A percentile compares a stretch with the other conserved stretches of the same genome.
Evolutionary conservation across 371 early-diverging fungal species (phyloP).

Genomic region (Mucor mucedo): DNA sequence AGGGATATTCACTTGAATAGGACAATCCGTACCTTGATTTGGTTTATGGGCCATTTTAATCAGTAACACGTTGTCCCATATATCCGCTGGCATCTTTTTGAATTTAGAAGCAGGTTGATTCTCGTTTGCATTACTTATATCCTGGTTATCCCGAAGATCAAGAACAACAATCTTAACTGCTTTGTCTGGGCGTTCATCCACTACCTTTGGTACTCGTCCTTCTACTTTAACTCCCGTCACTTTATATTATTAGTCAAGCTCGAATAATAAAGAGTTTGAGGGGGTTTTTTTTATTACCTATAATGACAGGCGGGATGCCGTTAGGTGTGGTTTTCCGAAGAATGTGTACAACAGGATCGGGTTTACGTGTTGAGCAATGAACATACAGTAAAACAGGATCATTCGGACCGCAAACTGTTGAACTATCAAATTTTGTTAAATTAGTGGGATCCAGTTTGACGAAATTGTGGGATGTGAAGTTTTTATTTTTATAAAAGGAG

Average conservation of each 20-base stretch:
- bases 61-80: conserved; percentile 20
- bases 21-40: conserved; percentile 15
- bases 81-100: conserved; percentile 23
- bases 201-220: conserved; percentile 17
- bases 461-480: background rate
- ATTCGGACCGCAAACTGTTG: conserved; percentile 31
- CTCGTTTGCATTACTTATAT: conserved; percentile 10
- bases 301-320: conserved; percentile 44
- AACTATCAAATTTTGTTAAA: conserved; percentile 17
- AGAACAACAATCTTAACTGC: conserved; percentile 21
- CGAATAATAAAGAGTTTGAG: background rate
- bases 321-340: conserved; percentile 38
- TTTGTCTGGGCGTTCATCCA: conserved; percentile 24
- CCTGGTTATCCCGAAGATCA: conserved; percentile 23
- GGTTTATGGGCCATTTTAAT: conserved; percentile 10
- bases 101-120: conserved; percentile 20
- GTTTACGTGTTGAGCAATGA: conserved; percentile 38
- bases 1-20: conserved; percentile 12
- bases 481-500: conserved; percentile 6
- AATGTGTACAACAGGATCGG: conserved; percentile 41
- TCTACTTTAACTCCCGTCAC: conserved; percentile 29
- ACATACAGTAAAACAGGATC: conserved; percentile 45
- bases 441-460: conserved; percentile 24
- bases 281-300: conserved; percentile 28
- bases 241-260: background rate